Conservation (phyloP, 2,329 filamentous ascomycete genomes). For the Penicillium fuscoglaucum region DNA sequence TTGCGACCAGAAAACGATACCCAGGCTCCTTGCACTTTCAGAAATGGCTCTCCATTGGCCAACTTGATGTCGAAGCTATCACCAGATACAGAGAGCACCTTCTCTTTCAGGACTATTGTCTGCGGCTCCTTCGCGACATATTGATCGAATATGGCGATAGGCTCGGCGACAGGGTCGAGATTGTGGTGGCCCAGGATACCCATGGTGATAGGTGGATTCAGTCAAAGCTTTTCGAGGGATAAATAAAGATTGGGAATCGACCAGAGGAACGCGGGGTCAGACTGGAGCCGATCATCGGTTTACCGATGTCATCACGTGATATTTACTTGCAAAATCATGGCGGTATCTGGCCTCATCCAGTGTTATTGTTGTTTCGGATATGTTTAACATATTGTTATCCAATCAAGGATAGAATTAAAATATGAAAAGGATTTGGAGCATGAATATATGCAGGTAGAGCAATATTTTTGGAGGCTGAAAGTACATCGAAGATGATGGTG, state of each 20-base stretch:
- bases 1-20: slow-evolving; percentile 34
- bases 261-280: background rate
- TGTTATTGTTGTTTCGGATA: background rate
- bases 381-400: background rate
- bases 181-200: slow-evolving; percentile 15
- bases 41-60: slow-evolving; percentile 53
- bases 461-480: background rate
- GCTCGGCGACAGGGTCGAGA: slow-evolving; percentile 20
- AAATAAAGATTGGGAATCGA: background rate
- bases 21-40: slow-evolving; percentile 59
- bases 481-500: too few species aligned
- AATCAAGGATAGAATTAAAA: too few species aligned
- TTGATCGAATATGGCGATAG: slow-evolving; percentile 23
- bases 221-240: background rate
- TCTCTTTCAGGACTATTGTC: slow-evolving; percentile 61
- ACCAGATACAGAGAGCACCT: slow-evolving; percentile 61
- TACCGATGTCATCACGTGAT: background rate
- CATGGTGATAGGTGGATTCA: slow-evolving; percentile 3
- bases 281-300: background rate
- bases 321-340: too few species aligned
- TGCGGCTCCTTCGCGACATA: slow-evolving; percentile 18
- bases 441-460: background rate
- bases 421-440: background rate
- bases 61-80: slow-evolving; percentile 65
- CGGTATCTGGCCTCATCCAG: background rate